Evolutionary conservation across 148 eudicot genomes (phyloP).

Genomic region (Vaccinium darrowii): DNA sequence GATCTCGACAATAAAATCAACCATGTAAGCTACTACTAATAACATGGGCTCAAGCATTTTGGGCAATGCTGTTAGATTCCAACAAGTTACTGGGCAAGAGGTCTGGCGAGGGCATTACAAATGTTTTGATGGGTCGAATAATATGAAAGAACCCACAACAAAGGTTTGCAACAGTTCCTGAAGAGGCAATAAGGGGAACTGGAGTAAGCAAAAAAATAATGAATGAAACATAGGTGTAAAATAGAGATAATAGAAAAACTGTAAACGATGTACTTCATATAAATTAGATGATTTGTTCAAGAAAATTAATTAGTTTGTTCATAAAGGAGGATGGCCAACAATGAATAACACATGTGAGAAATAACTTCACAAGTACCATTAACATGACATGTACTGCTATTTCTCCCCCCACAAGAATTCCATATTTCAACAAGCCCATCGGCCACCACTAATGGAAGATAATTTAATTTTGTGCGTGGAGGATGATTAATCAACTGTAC

Average conservation of each 20-base stretch:
- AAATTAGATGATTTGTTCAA: neutral
- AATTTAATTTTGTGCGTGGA: neutral
- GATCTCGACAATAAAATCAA: neutral
- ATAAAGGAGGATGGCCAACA: neutral
- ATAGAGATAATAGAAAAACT: neutral
- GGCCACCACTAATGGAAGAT: neutral
- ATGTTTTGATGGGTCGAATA: neutral
- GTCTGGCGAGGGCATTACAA: neutral
- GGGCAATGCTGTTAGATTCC: neutral
- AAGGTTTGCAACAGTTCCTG: neutral
- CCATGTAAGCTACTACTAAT: neutral
- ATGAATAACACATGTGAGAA: neutral
- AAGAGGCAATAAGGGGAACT: neutral
- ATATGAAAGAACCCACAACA: neutral
- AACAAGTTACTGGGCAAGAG: neutral
- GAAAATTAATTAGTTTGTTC: neutral
- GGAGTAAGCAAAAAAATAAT: neutral
- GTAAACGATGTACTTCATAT: neutral
- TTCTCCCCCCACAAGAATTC: neutral
- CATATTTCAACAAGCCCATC: neutral
- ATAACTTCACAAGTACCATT: neutral
- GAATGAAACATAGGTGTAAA: neutral
- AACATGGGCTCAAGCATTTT: neutral
- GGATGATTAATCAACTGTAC: neutral
- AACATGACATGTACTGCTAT: neutral